Evolutionary conservation across 371 early-diverging fungal genomes (phyloP).

Genomic region (Encephalitozoon hellem): DNA sequence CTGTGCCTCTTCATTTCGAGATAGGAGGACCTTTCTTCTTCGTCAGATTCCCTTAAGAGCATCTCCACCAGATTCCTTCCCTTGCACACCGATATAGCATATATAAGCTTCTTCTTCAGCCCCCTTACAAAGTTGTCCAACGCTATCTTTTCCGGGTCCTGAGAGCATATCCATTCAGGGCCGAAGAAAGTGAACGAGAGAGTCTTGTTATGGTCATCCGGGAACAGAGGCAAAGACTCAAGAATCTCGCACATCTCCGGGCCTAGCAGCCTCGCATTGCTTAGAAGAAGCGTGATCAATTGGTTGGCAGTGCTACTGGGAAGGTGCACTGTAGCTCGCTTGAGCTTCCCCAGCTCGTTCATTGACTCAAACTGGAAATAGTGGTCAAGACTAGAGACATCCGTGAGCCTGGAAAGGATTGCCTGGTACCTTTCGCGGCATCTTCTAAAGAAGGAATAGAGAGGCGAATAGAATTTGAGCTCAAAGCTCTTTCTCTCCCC

Average conservation of each 20-base stretch:
- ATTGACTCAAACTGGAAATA: slow-evolving; percentile 78
- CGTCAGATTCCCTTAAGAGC: slow-evolving; percentile 1
- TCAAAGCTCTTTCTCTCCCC: background rate
- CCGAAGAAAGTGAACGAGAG: slow-evolving; percentile 18
- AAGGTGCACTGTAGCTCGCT: slow-evolving; percentile 76
- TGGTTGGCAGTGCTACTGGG: slow-evolving; percentile 75
- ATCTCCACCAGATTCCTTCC: slow-evolving; percentile 31
- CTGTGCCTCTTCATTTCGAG: background rate
- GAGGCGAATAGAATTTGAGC: background rate
- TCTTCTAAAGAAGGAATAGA: slow-evolving; percentile 54
- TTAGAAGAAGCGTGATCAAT: slow-evolving; percentile 69
- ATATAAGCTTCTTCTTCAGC: slow-evolving; percentile 34
- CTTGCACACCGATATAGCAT: slow-evolving; percentile 20
- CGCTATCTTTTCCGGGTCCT: slow-evolving; percentile 25
- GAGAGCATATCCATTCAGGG: slow-evolving; percentile 27
- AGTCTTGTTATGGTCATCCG: slow-evolving; percentile 2
- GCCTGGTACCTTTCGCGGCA: slow-evolving; percentile 63
- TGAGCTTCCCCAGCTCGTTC: slow-evolving; percentile 69
- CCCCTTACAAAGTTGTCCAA: slow-evolving; percentile 27
- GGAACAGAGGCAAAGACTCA: background rate
- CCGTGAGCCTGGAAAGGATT: slow-evolving; percentile 63
- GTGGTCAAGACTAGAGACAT: slow-evolving; percentile 72
- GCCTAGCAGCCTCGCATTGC: slow-evolving; percentile 60
- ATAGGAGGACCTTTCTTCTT: slow-evolving; percentile 8
- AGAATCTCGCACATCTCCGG: background rate